Base-by-base conservation (phyloP, 192 early-diverging fungal genomes). In the Podila clonocystis region DNA sequence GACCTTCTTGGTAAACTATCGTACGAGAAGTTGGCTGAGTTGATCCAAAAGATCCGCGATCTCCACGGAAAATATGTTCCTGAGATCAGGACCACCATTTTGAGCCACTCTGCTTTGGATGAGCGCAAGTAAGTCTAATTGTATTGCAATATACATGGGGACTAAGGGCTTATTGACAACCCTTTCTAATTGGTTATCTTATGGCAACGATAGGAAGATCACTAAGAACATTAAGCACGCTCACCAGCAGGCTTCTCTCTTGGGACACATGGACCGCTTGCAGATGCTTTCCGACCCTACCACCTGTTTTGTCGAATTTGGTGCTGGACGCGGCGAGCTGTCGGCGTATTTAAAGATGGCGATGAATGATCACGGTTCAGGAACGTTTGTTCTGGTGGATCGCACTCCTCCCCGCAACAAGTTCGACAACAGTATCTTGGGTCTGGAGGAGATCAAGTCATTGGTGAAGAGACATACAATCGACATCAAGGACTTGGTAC, bases 401-500 rank as follows among this genome's bases (percentile, higher is more conserved):
- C 89, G 95, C 19, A 90, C 90, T 17, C 92, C 88, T 71, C 92
- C 91, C 28, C 88, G 94, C n/a, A 85, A 89, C 34, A 96, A 96
- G 86, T 87, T 86, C 52, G 89, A 90, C 72, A 74, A 62, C 22
- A 58, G 36, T 9, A 71, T 90, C 24, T 34, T 83, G 28, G 87
- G 86, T 17, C 19, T 67, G 41, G 65, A 72, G 15, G 84, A 76
- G 28, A 75, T 73, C 62, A 67, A 77, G 34, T 84, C 85, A 2
- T 58, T 73, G 31, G 88, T 94, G 17, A 84, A 91, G 61, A 88
- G 94, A 4, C 73, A 93, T 38, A 70, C 78, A 28, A 92, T 94
- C 70, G 96, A 96, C 65, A 95, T 97, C 73, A 95, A 95, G 67
- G 96, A 97, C 82, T 85, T 96, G 11, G 88, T 91, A 22, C 83